Percentiles rank a stretch among this genome's conserved stretches.
Conservation (phyloP, 1,139 yeast species). For the Wickerhamiella pararugosa region DNA sequence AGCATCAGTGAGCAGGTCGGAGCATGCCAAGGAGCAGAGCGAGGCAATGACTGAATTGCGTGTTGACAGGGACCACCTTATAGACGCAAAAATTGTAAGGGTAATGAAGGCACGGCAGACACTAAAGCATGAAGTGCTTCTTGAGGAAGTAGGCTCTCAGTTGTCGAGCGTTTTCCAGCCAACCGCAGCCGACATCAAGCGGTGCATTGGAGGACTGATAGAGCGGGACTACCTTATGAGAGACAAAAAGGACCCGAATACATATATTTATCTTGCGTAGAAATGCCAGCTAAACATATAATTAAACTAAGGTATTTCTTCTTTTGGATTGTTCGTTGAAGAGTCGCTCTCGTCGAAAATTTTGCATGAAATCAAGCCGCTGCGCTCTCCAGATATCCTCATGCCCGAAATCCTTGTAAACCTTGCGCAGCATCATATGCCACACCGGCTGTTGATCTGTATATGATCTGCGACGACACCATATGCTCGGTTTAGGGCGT, state of each 20-base stretch:
- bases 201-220: constrained; percentile 62
- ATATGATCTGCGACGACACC: constrained; percentile 10
- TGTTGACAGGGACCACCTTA: constrained; percentile 40
- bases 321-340: constrained; percentile 10
- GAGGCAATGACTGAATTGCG: constrained; percentile 30
- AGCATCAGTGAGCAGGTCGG: constrained; percentile 28
- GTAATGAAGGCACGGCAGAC: constrained; percentile 46
- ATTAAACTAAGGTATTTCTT: neutral
- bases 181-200: constrained; percentile 51
- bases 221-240: constrained; percentile 75
- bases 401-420: constrained; percentile 16
- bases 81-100: constrained; percentile 82
- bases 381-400: constrained; percentile 20
- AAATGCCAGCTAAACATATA: neutral
- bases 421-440: constrained; percentile 19
- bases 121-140: constrained; percentile 25
- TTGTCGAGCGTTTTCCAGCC: constrained; percentile 55
- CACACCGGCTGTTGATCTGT: constrained; percentile 17
- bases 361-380: constrained; percentile 17
- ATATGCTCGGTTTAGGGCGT: constrained; percentile 17
- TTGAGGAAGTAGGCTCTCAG: constrained; percentile 44
- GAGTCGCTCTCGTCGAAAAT: constrained; percentile 19
- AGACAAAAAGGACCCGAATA: constrained; percentile 42
- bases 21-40: constrained; percentile 29
- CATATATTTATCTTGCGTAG: constrained; percentile 60